phyloP scores from a whole-genome alignment of 1,284 basidiomycete genomes.

The Ustilago vetiveriae region DNA sequence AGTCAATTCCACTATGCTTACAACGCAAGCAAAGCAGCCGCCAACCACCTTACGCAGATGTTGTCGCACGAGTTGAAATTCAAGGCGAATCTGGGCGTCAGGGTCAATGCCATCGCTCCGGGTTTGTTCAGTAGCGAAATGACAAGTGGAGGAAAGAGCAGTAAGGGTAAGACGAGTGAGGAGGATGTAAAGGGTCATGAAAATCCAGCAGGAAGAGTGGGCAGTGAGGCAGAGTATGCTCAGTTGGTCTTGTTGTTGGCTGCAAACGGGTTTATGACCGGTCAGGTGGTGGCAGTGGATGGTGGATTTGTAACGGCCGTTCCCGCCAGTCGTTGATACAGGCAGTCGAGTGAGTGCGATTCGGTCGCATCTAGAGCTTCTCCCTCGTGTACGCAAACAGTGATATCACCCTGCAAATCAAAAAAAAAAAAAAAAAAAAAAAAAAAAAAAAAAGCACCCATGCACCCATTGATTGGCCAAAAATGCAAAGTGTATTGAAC shows the following conservation, averaged over 20 bases:
- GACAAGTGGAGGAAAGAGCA: conserved; percentile 34
- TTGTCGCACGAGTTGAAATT: conserved; percentile 54
- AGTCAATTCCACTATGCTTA: conserved; percentile 55
- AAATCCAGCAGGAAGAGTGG: conserved; percentile 54
- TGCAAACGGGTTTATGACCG: conserved; percentile 49
- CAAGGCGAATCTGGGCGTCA: conserved; percentile 17
- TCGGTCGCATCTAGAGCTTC: too few relatives aligned
- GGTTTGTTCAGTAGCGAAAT: conserved; percentile 57
- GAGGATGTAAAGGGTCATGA: conserved; percentile 25
- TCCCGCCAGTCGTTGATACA: conserved; percentile 20
- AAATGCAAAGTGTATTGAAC: too few relatives aligned
- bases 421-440: too few relatives aligned
- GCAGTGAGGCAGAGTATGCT: conserved; percentile 49
- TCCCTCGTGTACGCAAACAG: too few relatives aligned
- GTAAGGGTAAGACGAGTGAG: conserved; percentile 24
- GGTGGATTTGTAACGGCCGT: conserved; percentile 55
- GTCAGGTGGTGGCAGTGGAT: conserved; percentile 53
- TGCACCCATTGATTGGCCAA: too few relatives aligned
- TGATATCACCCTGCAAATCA: too few relatives aligned
- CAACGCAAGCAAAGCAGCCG: conserved; percentile 58
- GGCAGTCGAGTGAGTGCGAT: too few relatives aligned
- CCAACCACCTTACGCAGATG: conserved; percentile 57
- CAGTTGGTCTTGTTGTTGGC: conserved; percentile 50
- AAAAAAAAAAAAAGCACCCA: too few relatives aligned
- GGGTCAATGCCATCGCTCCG: conserved; percentile 59